Percentiles rank a stretch among this genome's conserved stretches.
Conservation (phyloP, 2,329 filamentous ascomycete species). For the Dactylellina cionopaga region DNA sequence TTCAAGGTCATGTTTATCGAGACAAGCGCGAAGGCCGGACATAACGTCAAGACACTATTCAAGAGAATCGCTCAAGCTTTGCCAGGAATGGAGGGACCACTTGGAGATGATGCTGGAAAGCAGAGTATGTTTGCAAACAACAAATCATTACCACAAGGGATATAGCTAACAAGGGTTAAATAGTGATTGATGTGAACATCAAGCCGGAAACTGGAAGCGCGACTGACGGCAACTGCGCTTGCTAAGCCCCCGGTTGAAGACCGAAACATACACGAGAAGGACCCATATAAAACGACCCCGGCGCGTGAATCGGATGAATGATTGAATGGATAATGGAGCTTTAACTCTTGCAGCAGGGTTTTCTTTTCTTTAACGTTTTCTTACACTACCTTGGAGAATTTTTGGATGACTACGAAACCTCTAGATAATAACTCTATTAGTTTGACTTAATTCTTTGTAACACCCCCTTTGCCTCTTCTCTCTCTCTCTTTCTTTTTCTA, state of each 20-base stretch:
- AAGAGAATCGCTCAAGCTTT: slow-evolving; percentile 97
- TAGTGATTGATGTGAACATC: slow-evolving; percentile 94
- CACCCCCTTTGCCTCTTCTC: slow-evolving; percentile 3
- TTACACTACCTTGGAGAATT: slow-evolving; percentile 26
- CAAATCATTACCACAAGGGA: slow-evolving; percentile 64
- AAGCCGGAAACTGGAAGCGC: slow-evolving; percentile 70
- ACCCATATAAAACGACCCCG: neutral
- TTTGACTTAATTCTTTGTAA: slow-evolving; percentile 27
- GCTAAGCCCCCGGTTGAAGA: no score
- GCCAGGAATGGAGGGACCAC: slow-evolving; percentile 94
- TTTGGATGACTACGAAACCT: slow-evolving; percentile 35
- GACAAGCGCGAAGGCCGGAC: slow-evolving; percentile 95
- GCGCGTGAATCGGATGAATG: neutral
- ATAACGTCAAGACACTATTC: slow-evolving; percentile 98
- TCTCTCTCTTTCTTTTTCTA: slow-evolving; percentile 13
- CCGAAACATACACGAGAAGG: slow-evolving; percentile 51
- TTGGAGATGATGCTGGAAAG: slow-evolving; percentile 72
- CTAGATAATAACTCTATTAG: slow-evolving; percentile 32
- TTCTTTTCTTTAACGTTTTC: no score
- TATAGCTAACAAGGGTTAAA: slow-evolving; percentile 23
- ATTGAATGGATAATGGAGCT: no score
- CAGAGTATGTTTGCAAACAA: slow-evolving; percentile 75
- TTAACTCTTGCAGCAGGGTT: slow-evolving; percentile 25
- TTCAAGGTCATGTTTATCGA: slow-evolving; percentile 99
- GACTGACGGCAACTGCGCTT: slow-evolving; percentile 78